phyloP scores from a whole-genome alignment of 371 early-diverging fungal species.

The Rhizopus stolonifer region DNA sequence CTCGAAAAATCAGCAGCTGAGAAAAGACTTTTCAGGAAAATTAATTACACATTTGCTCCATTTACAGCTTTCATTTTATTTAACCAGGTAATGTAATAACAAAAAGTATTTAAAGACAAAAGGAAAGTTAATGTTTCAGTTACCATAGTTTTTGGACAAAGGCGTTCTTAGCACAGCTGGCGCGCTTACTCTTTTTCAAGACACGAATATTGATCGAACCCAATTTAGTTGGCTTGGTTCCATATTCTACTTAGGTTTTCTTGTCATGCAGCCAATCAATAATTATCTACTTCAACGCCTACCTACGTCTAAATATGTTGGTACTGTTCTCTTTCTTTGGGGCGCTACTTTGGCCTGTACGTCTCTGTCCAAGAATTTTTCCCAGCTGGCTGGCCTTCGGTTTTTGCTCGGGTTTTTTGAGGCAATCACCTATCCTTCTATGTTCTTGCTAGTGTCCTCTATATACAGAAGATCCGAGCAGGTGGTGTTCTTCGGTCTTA shows the following conservation, averaged over 20 bases:
- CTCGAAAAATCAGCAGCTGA: conserved; percentile 8
- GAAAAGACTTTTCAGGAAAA: conserved; percentile 6
- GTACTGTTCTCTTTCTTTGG: conserved; percentile 19
- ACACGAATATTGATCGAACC: conserved; percentile 18
- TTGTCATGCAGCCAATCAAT: conserved; percentile 28
- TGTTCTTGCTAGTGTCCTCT: conserved; percentile 35
- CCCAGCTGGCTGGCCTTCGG: conserved; percentile 30
- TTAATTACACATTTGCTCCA: conserved; percentile 15
- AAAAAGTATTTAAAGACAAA: neutral
- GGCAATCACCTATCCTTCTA: conserved; percentile 30
- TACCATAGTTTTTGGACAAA: conserved; percentile 35
- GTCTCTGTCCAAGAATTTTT: conserved; percentile 23
- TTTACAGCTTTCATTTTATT: conserved; percentile 9
- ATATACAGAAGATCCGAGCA: conserved; percentile 39
- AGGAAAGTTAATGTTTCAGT: neutral
- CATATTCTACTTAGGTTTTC: conserved; percentile 26
- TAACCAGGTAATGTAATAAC: conserved; percentile 12
- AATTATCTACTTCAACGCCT: conserved; percentile 22
- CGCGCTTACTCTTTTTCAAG: conserved; percentile 26
- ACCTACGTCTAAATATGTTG: conserved; percentile 18
- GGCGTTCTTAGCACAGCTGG: conserved; percentile 27
- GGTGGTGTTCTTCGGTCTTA: conserved; percentile 26
- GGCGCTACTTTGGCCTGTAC: conserved; percentile 24
- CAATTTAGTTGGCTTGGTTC: conserved; percentile 37
- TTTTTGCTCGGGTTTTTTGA: conserved; percentile 41